Conservation (phyloP, 164 flowering plant species). For the Liquidambar formosana region DNA sequence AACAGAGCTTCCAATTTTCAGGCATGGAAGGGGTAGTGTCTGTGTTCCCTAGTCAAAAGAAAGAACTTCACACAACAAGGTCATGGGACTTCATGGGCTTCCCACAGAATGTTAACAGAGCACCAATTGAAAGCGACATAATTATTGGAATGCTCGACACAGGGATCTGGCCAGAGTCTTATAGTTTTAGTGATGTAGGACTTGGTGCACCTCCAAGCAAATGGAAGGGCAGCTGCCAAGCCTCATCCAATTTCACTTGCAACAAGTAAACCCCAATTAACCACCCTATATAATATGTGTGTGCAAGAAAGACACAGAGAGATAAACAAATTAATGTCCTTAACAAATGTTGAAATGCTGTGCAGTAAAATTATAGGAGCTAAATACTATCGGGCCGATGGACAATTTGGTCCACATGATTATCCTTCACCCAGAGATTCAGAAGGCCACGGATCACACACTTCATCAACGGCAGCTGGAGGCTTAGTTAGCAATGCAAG, state of each 20-base stretch:
- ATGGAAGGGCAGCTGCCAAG: constrained; percentile 56
- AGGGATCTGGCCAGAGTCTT: constrained; percentile 65
- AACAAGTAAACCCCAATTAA: constrained; percentile 51
- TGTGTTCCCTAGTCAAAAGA: constrained; percentile 34
- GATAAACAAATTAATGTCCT: no score
- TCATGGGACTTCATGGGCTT: constrained; percentile 58
- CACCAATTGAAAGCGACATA: constrained; percentile 32
- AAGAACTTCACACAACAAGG: constrained; percentile 41
- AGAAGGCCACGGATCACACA: constrained; percentile 31
- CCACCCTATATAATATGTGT: no score
- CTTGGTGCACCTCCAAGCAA: constrained; percentile 53
- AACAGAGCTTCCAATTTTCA: constrained; percentile 3
- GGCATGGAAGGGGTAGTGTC: constrained; percentile 43
- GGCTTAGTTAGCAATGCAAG: constrained; percentile 13
- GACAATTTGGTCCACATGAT: not conserved
- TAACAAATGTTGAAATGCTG: not conserved
- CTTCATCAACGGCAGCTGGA: constrained; percentile 26
- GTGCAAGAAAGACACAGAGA: no score
- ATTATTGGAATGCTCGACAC: constrained; percentile 52
- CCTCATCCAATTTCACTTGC: constrained; percentile 51
- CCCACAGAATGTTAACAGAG: constrained; percentile 17
- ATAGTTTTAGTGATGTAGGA: constrained; percentile 53
- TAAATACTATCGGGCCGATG: constrained; percentile 1
- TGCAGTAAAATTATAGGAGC: constrained; percentile 18
- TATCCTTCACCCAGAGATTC: constrained; percentile 14